These are phyloP conservation scores for sunflower (Helianthus annuus) DNA, from an alignment of 129 eudicot species.

Conservation along the genomic window HanXRQr2.0-SUNRISE NC_035441.2:131984683-131985182, in stretches of 20 bases:
- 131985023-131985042: too few species aligned
- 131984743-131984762: neutral
- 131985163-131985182: too few species aligned
- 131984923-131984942: neutral
- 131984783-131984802: neutral
- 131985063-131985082: too few species aligned
- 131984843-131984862: conserved; percentile 7
- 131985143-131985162: too few species aligned
- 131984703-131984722: too few species aligned
- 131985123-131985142: too few species aligned
- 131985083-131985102: too few species aligned
- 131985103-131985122: too few species aligned
- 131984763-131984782: conserved; percentile 4
- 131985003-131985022: neutral
- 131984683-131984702: too few species aligned
- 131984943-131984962: neutral
- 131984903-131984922: neutral
- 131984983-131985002: conserved; percentile 6
- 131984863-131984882: neutral
- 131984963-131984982: neutral
- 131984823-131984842: conserved; percentile 1
- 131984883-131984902: neutral
- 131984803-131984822: neutral
- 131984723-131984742: neutral
- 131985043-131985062: too few species aligned